A percentile compares a stretch with the other conserved stretches of the same genome.
These are phyloP conservation scores for Aschersonia sp. DNA, from an alignment of 2,329 filamentous ascomycete genomes.

Conservation along the genomic window DNA sequence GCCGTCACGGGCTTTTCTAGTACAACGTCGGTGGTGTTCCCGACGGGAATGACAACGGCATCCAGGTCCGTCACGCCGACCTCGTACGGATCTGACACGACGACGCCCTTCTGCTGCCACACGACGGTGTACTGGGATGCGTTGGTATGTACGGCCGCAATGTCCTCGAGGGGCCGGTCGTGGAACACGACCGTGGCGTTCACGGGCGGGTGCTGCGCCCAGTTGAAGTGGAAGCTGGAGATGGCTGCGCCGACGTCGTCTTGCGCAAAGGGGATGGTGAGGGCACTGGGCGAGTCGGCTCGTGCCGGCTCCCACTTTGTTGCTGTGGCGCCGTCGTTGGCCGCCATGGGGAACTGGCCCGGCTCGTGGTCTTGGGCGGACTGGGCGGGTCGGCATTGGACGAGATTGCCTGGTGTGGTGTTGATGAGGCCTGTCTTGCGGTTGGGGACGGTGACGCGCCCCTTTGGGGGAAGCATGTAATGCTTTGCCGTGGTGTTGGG, in stretches of 20 bases:
- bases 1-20: constrained; percentile 4
- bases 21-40: constrained; percentile 8
- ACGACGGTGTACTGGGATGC: constrained; percentile 3
- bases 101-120: constrained; percentile 2
- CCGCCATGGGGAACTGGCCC: constrained; percentile 47
- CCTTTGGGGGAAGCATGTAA: constrained; percentile 31
- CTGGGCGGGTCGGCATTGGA: constrained; percentile 44
- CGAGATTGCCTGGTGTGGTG: constrained; percentile 42
- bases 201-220: constrained; percentile 9
- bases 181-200: constrained; percentile 10
- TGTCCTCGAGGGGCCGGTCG: constrained; percentile 2
- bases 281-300: constrained; percentile 5
- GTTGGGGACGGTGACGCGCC: constrained; percentile 41
- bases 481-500: constrained; percentile 16
- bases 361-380: constrained; percentile 34
- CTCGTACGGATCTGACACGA: constrained; percentile 6
- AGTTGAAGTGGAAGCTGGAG: constrained; percentile 8
- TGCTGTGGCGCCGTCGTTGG: constrained; percentile 8
- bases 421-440: constrained; percentile 30
- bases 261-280: constrained; percentile 6
- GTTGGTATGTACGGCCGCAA: neutral
- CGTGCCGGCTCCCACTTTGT: constrained; percentile 10
- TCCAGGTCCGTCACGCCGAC: constrained; percentile 1
- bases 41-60: constrained; percentile 5
- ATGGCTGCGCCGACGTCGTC: constrained; percentile 5